Percentiles rank a stretch among this genome's conserved stretches.
phyloP scores from a whole-genome alignment of 305 asterid genomes.

The Fraxinus paxiana region DNA sequence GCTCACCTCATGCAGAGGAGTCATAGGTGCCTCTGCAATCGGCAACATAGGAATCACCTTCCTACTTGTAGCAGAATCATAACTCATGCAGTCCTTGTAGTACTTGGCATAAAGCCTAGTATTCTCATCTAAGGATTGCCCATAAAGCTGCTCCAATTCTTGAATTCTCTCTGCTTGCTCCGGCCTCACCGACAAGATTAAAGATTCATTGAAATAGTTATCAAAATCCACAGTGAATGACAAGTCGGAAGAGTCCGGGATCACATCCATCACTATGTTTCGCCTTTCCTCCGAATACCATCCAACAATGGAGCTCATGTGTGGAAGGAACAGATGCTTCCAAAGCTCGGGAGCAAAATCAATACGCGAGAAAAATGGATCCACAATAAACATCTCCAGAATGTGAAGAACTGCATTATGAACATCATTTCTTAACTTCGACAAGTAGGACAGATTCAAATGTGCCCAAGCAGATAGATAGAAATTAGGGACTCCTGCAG shows the following conservation, averaged over 20 bases:
- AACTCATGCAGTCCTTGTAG: constrained; percentile 62
- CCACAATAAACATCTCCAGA: constrained; percentile 64
- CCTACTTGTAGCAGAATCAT: constrained; percentile 56
- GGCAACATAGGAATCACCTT: constrained; percentile 69
- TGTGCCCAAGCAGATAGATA: constrained; percentile 90
- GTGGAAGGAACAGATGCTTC: constrained; percentile 70
- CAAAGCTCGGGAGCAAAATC: constrained; percentile 87
- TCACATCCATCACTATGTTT: constrained; percentile 60
- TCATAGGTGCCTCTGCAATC: constrained; percentile 77
- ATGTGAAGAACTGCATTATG: constrained; percentile 49
- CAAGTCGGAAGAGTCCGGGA: constrained; percentile 64
- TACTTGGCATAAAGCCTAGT: constrained; percentile 70
- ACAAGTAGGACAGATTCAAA: constrained; percentile 58
- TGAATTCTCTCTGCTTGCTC: constrained; percentile 76
- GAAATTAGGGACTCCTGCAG: constrained; percentile 77
- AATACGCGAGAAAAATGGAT: constrained; percentile 71
- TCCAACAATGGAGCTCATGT: constrained; percentile 65
- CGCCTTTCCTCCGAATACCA: constrained; percentile 77
- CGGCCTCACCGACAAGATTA: constrained; percentile 66
- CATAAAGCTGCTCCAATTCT: constrained; percentile 54
- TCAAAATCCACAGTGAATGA: constrained; percentile 65
- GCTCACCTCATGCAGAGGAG: constrained; percentile 64
- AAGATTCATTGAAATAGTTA: constrained; percentile 55
- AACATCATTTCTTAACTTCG: constrained; percentile 45
- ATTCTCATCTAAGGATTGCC: constrained; percentile 68